These are phyloP conservation scores for Copromyces sp. DNA, from an alignment of 495 filamentous ascomycete genomes.

Conservation along the genomic window DNA sequence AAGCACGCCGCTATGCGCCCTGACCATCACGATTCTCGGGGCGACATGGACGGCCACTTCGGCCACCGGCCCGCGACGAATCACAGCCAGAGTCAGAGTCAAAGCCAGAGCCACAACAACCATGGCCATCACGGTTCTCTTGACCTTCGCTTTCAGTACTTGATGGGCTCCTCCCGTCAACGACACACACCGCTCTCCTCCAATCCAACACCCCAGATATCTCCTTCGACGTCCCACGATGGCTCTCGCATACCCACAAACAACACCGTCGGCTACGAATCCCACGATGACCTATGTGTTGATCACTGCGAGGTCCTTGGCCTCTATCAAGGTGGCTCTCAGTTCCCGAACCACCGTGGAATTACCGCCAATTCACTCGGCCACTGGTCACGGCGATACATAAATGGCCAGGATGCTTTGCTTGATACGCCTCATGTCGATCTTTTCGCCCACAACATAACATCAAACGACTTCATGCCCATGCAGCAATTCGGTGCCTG, in stretches of 20 bases:
- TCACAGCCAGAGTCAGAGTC: neutral
- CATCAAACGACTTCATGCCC: neutral
- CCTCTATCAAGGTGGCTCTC: conserved; percentile 22
- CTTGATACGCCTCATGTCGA: neutral
- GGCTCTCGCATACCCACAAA: conserved; percentile 2
- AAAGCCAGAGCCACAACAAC: neutral
- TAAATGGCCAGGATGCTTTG: neutral
- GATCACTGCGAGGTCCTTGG: conserved; percentile 27
- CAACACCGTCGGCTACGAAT: conserved; percentile 10
- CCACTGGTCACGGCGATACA: neutral
- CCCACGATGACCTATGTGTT: conserved; percentile 34
- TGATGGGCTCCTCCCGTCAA: neutral
- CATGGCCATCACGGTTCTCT: neutral
- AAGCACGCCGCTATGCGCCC: neutral
- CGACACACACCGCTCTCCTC: neutral
- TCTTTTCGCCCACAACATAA: neutral
- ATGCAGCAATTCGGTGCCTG: neutral
- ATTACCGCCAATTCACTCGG: neutral
- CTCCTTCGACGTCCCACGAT: conserved; percentile 10
- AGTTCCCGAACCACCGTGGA: conserved; percentile 21
- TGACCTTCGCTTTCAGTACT: neutral
- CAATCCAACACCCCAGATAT: neutral
- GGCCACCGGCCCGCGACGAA: neutral
- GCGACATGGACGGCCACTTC: neutral
- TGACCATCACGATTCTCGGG: neutral